phyloP scores from a whole-genome alignment of 1,139 yeast genomes.

The Geotrichum histeridarum region DNA sequence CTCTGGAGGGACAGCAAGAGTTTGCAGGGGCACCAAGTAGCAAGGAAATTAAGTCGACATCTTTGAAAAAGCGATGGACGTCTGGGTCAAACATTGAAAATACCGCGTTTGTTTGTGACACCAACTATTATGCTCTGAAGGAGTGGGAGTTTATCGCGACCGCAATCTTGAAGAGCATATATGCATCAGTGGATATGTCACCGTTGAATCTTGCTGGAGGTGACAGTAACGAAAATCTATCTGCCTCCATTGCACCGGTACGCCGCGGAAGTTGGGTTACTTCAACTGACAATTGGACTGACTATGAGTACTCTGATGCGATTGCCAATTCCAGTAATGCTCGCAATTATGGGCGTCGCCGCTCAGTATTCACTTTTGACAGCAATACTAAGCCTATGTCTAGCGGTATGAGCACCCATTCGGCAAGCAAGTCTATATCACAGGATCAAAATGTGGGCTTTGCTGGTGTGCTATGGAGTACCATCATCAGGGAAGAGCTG shows the following conservation, averaged over 20 bases:
- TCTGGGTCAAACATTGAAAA: constrained; percentile 18
- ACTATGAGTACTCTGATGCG: constrained; percentile 26
- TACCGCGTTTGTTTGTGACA: constrained; percentile 23
- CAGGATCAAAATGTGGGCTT: constrained; percentile 31
- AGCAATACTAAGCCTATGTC: constrained; percentile 19
- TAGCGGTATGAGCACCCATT: constrained; percentile 21
- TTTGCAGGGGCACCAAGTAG: neutral
- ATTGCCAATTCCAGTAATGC: constrained; percentile 17
- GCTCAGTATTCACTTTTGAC: constrained; percentile 15
- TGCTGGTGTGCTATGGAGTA: constrained; percentile 32
- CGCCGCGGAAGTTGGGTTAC: constrained; percentile 29
- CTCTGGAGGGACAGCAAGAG: neutral
- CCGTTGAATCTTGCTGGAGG: constrained; percentile 29
- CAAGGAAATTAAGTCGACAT: constrained; percentile 3
- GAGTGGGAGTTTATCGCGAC: constrained; percentile 32
- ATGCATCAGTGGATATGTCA: constrained; percentile 30
- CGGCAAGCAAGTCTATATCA: constrained; percentile 19
- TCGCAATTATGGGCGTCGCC: neutral
- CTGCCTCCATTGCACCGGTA: neutral
- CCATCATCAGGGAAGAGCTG: constrained; percentile 32
- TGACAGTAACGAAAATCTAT: neutral
- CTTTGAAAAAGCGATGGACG: constrained; percentile 26
- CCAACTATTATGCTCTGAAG: constrained; percentile 18
- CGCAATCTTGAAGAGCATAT: constrained; percentile 29
- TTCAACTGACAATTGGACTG: constrained; percentile 25